These are phyloP conservation scores for Urtica urens DNA, from an alignment of 306 rosid genomes.

Conservation along the genomic window DNA sequence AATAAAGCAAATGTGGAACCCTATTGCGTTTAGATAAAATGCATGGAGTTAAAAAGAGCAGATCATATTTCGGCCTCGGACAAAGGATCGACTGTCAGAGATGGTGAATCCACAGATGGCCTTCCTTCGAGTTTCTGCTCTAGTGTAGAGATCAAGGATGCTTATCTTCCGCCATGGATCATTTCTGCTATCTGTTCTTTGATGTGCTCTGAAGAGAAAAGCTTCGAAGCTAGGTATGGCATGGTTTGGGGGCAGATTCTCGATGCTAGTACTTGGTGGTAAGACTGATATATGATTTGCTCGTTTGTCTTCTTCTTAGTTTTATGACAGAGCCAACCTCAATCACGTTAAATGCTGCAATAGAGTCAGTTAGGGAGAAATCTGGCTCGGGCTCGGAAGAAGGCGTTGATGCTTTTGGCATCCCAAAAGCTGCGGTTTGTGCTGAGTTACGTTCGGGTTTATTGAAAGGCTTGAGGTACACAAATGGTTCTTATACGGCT, in stretches of 20 bases:
- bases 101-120: constrained; percentile 26
- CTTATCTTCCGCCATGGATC: constrained; percentile 86
- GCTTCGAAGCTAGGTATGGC: constrained; percentile 85
- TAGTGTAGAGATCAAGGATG: constrained; percentile 67
- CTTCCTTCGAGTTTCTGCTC: constrained; percentile 37
- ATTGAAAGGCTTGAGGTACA: constrained; percentile 35
- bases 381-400: constrained; percentile 27
- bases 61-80: constrained; percentile 37
- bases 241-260: too few relatives aligned
- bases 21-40: constrained; percentile 44
- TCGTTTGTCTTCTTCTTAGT: constrained; percentile 35
- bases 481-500: constrained; percentile 29
- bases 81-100: constrained; percentile 31
- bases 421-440: constrained; percentile 33
- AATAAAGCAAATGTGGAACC: not conserved
- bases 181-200: constrained; percentile 41
- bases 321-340: constrained; percentile 53
- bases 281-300: constrained; percentile 9
- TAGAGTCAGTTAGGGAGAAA: constrained; percentile 42
- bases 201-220: constrained; percentile 59
- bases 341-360: constrained; percentile 56
- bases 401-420: constrained; percentile 40
- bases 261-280: not conserved
- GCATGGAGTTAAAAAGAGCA: constrained; percentile 60
- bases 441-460: constrained; percentile 24